Evolutionary conservation across 495 filamentous ascomycete species (phyloP), one percentile per base, ranked within the genome.

Genomic region (Penicillium bovifimosum): DNA sequence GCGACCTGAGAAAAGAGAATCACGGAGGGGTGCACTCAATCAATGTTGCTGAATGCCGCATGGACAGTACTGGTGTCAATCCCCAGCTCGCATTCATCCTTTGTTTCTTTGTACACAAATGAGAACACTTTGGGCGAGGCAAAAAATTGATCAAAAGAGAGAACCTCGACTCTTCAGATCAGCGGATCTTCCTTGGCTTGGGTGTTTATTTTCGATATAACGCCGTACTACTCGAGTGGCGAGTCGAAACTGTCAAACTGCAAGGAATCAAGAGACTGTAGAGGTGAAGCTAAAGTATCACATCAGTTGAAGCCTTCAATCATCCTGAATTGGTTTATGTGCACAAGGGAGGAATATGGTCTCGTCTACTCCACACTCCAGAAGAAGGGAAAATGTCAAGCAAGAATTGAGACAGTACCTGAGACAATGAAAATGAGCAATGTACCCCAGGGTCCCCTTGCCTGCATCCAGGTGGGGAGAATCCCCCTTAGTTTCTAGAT

Each of bases 361-460:
- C n/a, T 14, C 28, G 9, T 28, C 13, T 13, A 41, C 20, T 36
- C 39, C 39, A 9, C 20, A 29, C n/a, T 43, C 31, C 11, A 14
- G 31, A 35, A 9, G 16, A 41, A 16, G 6, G 11, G 9, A 33
- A 41, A 28, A 20, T 3, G 0, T 10, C 41, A 20, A 36, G 34
- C 4, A 13, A 6, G 27, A 41, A 24, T 24, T 6, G n/a, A 18
- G 33, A 28, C 18, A 29, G 38, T 33, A 35, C 14, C 10, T 20
- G 36, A 38, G 26, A 45, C 41, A 52, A 51, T 38, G 33, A 43
- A 45, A 6, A 10, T 32, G 40, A 24, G 17, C 9, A 26, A 31
- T 35, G 31, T 24, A 43, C 41, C 41, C 41, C 41, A 43, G 41
- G 41, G 41, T 43, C 41, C 41, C 41, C 41, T 43, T 34, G 8